These are phyloP conservation scores for Corymbia citriodora DNA, from an alignment of 441 rosid species.

Conservation along the genomic window DNA sequence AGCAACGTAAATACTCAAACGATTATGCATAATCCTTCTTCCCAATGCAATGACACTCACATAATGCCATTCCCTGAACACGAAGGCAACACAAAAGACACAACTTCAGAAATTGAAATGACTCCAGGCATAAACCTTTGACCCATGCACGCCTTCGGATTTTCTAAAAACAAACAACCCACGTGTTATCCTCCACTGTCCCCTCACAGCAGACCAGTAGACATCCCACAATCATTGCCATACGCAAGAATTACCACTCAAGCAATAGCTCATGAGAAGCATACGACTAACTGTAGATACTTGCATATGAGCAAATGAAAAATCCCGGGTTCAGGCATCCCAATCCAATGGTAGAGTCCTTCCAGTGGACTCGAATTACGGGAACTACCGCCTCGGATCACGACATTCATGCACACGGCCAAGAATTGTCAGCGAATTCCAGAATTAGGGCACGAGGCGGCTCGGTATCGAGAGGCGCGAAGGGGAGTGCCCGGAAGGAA, in stretches of 20 bases:
- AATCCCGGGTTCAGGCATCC: not conserved
- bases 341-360: not conserved
- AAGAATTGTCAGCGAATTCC: not conserved
- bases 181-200: not conserved
- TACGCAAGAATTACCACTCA: not conserved
- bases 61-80: not conserved
- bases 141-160: not conserved
- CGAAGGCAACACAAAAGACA: not conserved
- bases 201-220: not conserved
- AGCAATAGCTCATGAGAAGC: not conserved
- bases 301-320: not conserved
- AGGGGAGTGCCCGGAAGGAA: not conserved
- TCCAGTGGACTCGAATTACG: not conserved
- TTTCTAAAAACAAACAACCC: not conserved
- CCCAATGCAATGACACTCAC: not conserved
- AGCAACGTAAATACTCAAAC: not conserved
- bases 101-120: not conserved
- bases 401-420: not conserved
- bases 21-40: not conserved
- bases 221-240: not conserved
- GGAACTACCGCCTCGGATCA: not conserved
- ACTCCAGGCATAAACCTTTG: not conserved
- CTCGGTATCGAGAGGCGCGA: not conserved
- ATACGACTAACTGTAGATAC: not conserved
- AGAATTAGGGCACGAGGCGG: not conserved